These are phyloP conservation scores for Saturnispora mendoncae DNA, from an alignment of 805 yeast genomes.

Conservation along the genomic window DNA sequence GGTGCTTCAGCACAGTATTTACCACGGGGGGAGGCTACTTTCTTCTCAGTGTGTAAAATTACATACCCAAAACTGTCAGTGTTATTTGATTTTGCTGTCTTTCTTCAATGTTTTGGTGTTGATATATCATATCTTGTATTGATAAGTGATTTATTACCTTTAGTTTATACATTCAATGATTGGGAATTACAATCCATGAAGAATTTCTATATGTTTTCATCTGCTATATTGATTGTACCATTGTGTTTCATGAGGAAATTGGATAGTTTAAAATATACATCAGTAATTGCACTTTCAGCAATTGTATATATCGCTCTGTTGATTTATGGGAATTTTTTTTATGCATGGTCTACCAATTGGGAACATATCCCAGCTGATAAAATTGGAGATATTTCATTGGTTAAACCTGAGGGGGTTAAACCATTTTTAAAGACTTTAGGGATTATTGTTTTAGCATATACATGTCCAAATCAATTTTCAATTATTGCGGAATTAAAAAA, in stretches of 20 bases:
- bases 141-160: constrained; percentile 70
- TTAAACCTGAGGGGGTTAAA: constrained; percentile 34
- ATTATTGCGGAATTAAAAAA: constrained; percentile 61
- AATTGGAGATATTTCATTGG: constrained; percentile 36
- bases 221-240: constrained; percentile 51
- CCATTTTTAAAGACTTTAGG: constrained; percentile 57
- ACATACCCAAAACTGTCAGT: constrained; percentile 65
- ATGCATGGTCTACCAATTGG: constrained; percentile 19
- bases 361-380: constrained; percentile 36
- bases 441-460: constrained; percentile 69
- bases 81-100: constrained; percentile 66
- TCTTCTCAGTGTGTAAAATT: constrained; percentile 59
- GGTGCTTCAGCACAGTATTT: constrained; percentile 49
- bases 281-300: constrained; percentile 59
- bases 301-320: constrained; percentile 53
- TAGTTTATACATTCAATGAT: constrained; percentile 34
- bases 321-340: constrained; percentile 42
- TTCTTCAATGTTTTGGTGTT: constrained; percentile 74
- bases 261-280: constrained; percentile 63
- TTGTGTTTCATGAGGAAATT: constrained; percentile 51
- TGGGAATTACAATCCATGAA: constrained; percentile 26
- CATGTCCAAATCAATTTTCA: constrained; percentile 76
- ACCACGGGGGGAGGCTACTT: constrained; percentile 55
- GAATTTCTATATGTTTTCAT: constrained; percentile 46
- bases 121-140: constrained; percentile 63